Percentiles rank a stretch among this genome's conserved stretches.
Evolutionary conservation across 306 rosid species (phyloP).

Genomic region (Amphicarpaea edgeworthii): DNA sequence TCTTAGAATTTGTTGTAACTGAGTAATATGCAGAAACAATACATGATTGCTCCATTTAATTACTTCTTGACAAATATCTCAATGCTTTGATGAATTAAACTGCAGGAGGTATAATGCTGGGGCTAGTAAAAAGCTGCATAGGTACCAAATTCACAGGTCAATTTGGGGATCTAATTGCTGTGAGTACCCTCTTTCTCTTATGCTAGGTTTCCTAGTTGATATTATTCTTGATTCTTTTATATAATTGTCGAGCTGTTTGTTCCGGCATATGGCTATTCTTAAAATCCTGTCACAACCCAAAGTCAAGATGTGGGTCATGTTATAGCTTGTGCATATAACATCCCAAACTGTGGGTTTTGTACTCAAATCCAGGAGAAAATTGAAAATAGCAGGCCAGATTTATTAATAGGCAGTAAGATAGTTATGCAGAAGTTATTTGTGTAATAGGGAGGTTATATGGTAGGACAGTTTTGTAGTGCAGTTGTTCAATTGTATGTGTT

Average conservation of each 20-base stretch:
- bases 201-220: conserved; percentile 1
- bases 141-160: conserved; percentile 97
- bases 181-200: conserved; percentile 55
- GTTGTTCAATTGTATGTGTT: background rate
- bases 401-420: background rate
- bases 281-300: background rate
- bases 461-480: background rate
- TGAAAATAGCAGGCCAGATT: background rate
- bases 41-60: conserved; percentile 3
- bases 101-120: conserved; percentile 86
- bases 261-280: conserved; percentile 30
- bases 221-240: conserved; percentile 16
- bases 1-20: conserved; percentile 10
- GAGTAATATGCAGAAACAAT: background rate
- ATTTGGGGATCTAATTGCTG: conserved; percentile 97
- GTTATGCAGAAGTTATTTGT: background rate
- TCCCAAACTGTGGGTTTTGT: background rate
- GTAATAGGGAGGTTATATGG: background rate
- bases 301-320: background rate
- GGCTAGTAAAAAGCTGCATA: conserved; percentile 93
- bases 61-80: conserved; percentile 15
- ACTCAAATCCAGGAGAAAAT: background rate
- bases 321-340: background rate
- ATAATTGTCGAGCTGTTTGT: conserved; percentile 19
- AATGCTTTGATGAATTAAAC: conserved; percentile 44